These are phyloP conservation scores for Tricholoma bakamatsutake DNA, from an alignment of 768 basidiomycete genomes.

Conservation along the genomic window DNA sequence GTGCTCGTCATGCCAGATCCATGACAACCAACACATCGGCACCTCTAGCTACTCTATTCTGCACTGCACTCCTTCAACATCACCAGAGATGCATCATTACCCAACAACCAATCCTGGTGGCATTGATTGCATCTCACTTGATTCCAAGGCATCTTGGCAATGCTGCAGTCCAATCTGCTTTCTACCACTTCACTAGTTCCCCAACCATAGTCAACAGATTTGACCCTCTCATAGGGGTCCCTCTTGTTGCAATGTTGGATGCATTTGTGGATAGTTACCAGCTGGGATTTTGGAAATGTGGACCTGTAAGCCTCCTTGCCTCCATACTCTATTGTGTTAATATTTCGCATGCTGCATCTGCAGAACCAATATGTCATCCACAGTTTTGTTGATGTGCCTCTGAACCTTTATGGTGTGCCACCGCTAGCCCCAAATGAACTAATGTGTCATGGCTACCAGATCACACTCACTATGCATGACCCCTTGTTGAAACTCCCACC, in stretches of 20 bases:
- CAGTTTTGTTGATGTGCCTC: too few relatives aligned
- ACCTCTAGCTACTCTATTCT: neutral
- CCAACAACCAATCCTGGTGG: neutral
- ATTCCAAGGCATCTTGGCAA: neutral
- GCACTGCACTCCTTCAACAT: too few relatives aligned
- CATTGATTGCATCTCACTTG: too few relatives aligned
- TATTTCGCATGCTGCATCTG: too few relatives aligned
- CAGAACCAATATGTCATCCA: too few relatives aligned
- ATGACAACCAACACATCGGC: neutral
- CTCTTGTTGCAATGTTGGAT: slow-evolving; percentile 10
- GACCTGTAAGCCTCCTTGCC: too few relatives aligned
- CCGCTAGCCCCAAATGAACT: too few relatives aligned
- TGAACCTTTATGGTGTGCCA: too few relatives aligned
- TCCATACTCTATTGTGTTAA: too few relatives aligned
- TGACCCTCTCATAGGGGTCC: slow-evolving; percentile 13
- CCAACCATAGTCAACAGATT: slow-evolving; percentile 12
- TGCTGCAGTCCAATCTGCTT: neutral
- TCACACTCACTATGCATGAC: slow-evolving; percentile 12
- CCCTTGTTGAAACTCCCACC: slow-evolving; percentile 11
- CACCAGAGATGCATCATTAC: neutral
- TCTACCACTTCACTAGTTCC: slow-evolving; percentile 13
- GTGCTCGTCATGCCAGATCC: too few relatives aligned
- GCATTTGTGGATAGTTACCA: slow-evolving; percentile 3
- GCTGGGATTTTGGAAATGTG: too few relatives aligned
- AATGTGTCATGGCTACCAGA: too few relatives aligned